Percentiles rank a stretch among this genome's conserved stretches.
Conservation (phyloP, 176 grass and related monocot genomes). For the Ananas comosus region DNA sequence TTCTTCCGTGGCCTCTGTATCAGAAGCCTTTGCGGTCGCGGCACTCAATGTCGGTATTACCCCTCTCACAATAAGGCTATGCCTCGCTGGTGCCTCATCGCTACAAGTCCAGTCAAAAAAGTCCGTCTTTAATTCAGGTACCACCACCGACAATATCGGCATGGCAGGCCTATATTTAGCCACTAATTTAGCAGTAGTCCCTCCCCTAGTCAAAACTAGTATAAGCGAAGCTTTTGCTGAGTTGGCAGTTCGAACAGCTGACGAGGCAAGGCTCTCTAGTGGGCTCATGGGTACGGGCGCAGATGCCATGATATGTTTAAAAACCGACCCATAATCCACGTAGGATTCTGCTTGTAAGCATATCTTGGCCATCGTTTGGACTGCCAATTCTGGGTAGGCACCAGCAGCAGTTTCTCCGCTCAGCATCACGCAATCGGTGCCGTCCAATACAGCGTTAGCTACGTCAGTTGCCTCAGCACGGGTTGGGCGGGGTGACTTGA, state of each 20-base stretch:
- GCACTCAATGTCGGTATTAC: slow-evolving; percentile 7
- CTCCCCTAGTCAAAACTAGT: slow-evolving; percentile 1
- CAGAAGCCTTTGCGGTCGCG: slow-evolving; percentile 10
- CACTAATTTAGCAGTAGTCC: slow-evolving; percentile 2
- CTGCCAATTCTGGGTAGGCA: slow-evolving; percentile 2
- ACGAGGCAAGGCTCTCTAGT: slow-evolving; percentile 10
- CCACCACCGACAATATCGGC: slow-evolving; percentile 10
- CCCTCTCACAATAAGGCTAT: slow-evolving; percentile 14
- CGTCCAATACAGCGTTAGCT: neutral
- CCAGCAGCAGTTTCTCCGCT: slow-evolving; percentile 4
- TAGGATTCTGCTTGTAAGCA: slow-evolving; percentile 9
- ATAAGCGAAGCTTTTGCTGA: slow-evolving; percentile 3
- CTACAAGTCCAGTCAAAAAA: slow-evolving; percentile 12
- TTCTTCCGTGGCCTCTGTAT: slow-evolving; percentile 15
- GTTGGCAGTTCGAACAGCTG: slow-evolving; percentile 4
- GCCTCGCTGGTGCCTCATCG: slow-evolving; percentile 16
- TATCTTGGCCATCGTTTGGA: slow-evolving; percentile 8
- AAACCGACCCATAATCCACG: slow-evolving; percentile 1
- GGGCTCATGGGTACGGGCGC: slow-evolving; percentile 13
- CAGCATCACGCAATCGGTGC: slow-evolving; percentile 9
- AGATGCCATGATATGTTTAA: neutral
- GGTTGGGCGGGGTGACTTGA: slow-evolving; percentile 4
- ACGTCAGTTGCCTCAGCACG: slow-evolving; percentile 8
- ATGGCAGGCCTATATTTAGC: slow-evolving; percentile 5
- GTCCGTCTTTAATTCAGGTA: neutral